Evolutionary conservation across 2,329 filamentous ascomycete species (phyloP), one percentile per base, ranked within the genome.

Genomic region (Paecilomyces sp.): DNA sequence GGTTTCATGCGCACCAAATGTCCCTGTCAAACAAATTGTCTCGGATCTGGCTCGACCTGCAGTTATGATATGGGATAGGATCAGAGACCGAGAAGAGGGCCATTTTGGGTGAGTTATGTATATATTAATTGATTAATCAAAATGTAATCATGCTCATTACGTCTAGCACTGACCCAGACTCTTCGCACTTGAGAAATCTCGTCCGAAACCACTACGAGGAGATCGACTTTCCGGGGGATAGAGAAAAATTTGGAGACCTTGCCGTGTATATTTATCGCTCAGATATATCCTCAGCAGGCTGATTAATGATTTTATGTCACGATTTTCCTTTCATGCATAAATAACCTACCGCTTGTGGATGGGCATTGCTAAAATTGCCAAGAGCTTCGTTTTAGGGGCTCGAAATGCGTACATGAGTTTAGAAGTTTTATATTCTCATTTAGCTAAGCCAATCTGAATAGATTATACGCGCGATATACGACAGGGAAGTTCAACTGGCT

Each of bases 241-340:
- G n/a, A 24, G 18, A 54, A 13, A 36, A 15, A 11, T 58, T 58
- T 33, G 34, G 58, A 22, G 18, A 55, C 13, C 55, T 58, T 60
- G 34, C 18, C 25, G 52, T 57, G 25, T 57, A 57, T 13, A 60
- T 57, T 74, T 83, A 51, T 91, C 91, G 74, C 76, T 91, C 41
- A 88, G 87, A 1, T 75, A 77, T 28, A n/a, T n/a, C 15, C 13
- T 47, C 13, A n/a, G n/a, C n/a, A n/a, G n/a, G n/a, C n/a, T n/a
- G n/a, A n/a, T n/a, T n/a, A n/a, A n/a, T n/a, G n/a, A n/a, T n/a
- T n/a, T n/a, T n/a, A n/a, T n/a, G n/a, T n/a, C n/a, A n/a, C n/a
- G n/a, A n/a, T n/a, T 47, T 47, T 8, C 7, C 15, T 47, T 47
- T n/a, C 36, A 47, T 47, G 3, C 7, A 18, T 18, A 47, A 28